Conservation (phyloP, 163 green algal species). For the Trebouxia gelatinosa region DNA sequence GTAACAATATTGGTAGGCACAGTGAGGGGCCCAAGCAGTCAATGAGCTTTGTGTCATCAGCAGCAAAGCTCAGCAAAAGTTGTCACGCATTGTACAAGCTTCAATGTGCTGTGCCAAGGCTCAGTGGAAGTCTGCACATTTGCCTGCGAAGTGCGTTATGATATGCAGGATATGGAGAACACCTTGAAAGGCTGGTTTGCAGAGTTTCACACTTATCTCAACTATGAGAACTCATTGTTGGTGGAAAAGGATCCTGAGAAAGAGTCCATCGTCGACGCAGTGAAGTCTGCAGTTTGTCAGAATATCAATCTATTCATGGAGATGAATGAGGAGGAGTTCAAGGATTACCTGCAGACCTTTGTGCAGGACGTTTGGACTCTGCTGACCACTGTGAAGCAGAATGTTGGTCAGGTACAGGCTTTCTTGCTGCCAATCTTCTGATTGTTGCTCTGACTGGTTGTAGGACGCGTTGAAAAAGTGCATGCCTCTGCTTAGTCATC, state of each 20-base stretch:
- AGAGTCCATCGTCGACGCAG: slow-evolving; percentile 62
- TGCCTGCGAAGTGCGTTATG: not conserved
- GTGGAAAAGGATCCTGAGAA: slow-evolving; percentile 70
- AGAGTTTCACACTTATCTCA: slow-evolving; percentile 81
- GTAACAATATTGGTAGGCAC: too few relatives aligned
- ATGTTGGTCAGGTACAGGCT: slow-evolving; percentile 59
- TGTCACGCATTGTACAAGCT: too few relatives aligned
- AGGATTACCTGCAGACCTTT: slow-evolving; percentile 86
- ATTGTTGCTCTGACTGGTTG: too few relatives aligned
- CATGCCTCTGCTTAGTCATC: too few relatives aligned
- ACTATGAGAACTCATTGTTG: slow-evolving; percentile 55
- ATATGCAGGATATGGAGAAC: slow-evolving; percentile 85
- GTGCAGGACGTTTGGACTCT: slow-evolving; percentile 90
- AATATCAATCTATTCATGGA: slow-evolving; percentile 93
- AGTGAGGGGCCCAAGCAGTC: too few relatives aligned
- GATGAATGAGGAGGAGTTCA: slow-evolving; percentile 97
- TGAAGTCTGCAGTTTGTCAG: slow-evolving; percentile 82
- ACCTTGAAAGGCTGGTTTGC: slow-evolving; percentile 92
- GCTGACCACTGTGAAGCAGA: slow-evolving; percentile 73
- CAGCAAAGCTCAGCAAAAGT: too few relatives aligned
- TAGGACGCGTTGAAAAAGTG: too few relatives aligned
- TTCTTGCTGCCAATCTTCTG: too few relatives aligned
- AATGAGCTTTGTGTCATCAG: too few relatives aligned
- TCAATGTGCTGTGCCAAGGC: too few relatives aligned
- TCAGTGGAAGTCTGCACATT: not conserved